Evolutionary conservation across 257 asterid species (phyloP), one percentile per base, ranked within the genome.

Genomic region (Galeopsis tetrahit): DNA sequence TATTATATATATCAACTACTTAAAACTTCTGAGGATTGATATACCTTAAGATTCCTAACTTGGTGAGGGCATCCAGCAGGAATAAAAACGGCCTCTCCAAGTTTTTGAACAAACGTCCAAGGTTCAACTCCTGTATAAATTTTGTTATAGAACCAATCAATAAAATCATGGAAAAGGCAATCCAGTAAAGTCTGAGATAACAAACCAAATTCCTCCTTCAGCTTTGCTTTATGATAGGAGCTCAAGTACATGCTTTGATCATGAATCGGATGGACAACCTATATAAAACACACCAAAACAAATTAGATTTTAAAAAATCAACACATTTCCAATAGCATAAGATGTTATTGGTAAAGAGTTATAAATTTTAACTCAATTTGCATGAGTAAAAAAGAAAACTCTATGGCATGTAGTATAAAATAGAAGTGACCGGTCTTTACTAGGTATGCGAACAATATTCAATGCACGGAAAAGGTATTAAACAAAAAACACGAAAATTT

Each of bases 51-150:
- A 69, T 90, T 88, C 70, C 93, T 83, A 61, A 88, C 95, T 88
- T 89, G 96, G 71, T 87, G 96, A 58, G 96, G 96, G 80, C 96
- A 89, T 13, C 96, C 96, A 38, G 93, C 92, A 34, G 96, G 96
- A 39, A 90, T 82, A 32, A 87, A 77, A 62, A 90, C 87, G 4
- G 96, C 95, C 44, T 90, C 96, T 8, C 96, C 96, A 61, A 90
- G 84, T 42, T 84, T 81, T 66, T 89, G 96, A 61, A 76, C 84
- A 74, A 89, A 85, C 6, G 91, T 89, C 96, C 96, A 89, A 0
- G 96, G 90, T 72, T 89, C 91, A 78, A 89, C 75, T 68, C 88
- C 96, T 89, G 59, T 6, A 42, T 49, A 55, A 35, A 64, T 15
- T 65, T 77, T n/a, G 63, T 32, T 52, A 71, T 10, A 21, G 4